phyloP scores from a whole-genome alignment of 1,139 yeast species.

The Hansenula anomala region DNA sequence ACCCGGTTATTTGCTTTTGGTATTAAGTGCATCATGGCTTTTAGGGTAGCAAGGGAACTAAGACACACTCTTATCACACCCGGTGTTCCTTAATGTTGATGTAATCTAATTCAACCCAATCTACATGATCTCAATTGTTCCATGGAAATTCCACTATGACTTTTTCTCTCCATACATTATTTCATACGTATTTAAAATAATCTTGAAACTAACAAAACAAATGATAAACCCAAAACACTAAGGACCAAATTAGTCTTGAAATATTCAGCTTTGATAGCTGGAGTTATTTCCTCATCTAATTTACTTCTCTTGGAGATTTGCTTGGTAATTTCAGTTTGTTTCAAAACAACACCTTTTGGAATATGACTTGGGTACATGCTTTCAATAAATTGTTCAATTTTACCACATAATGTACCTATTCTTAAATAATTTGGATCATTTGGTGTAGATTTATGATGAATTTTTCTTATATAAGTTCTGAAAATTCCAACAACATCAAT shows the following conservation, averaged over 20 bases:
- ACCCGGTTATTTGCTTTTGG: too few relatives aligned
- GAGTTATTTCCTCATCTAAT: constrained; percentile 23
- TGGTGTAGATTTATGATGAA: constrained; percentile 76
- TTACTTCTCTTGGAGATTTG: constrained; percentile 31
- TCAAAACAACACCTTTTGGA: constrained; percentile 39
- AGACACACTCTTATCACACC: too few relatives aligned
- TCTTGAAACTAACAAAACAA: too few relatives aligned
- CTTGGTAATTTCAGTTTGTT: constrained; percentile 31
- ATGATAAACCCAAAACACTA: constrained; percentile 1
- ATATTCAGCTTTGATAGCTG: constrained; percentile 24
- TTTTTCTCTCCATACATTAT: too few relatives aligned
- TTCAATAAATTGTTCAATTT: constrained; percentile 82
- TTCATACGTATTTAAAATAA: too few relatives aligned
- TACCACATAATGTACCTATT: constrained; percentile 82
- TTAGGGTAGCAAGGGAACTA: too few relatives aligned
- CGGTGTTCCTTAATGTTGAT: too few relatives aligned
- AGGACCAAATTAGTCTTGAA: constrained; percentile 19
- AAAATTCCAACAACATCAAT: constrained; percentile 75
- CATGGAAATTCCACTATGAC: too few relatives aligned
- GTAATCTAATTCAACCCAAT: too few relatives aligned
- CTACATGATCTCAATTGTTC: too few relatives aligned
- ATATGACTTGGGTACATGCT: constrained; percentile 54
- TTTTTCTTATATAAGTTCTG: constrained; percentile 64
- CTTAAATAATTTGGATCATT: constrained; percentile 83
- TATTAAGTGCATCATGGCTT: too few relatives aligned